Base-by-base conservation (phyloP, 2,329 filamentous ascomycete genomes). In the Metarhizium sp. region DNA sequence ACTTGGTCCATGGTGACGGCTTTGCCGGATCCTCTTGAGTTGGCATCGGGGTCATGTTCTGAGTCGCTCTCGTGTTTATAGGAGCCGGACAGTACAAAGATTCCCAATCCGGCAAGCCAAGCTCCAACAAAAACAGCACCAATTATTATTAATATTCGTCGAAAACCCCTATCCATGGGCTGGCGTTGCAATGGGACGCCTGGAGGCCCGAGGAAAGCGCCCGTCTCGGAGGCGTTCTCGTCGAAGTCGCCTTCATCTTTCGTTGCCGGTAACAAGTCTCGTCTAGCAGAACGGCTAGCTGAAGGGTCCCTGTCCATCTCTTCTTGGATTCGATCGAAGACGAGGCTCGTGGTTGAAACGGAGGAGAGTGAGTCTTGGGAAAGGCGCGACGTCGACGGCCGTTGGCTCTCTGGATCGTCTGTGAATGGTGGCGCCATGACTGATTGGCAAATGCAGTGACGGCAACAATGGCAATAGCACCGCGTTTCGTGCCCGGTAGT, bases 271-370 rank as follows among this genome's bases (percentile, higher is more conserved):
- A 64, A 8, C n/a, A 25, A 58, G 61, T 52, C 63, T 40, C 52
- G 59, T 40, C 50, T 43, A 46, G 57, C 52, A 57, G 53, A 62
- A 55, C 42, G 62, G 61, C 51, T 60, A 51, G 34, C 38, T 10
- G 25, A 55, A 2, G 56, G 53, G 18, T 65, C 61, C 62, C 71
- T 71, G 56, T 73, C 69, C 56, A 61, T 65, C 68, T 76, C 66
- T 66, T 88, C 85, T 63, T 82, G 79, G 61, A 92, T 79, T 59
- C 86, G 83, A 61, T 94, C 88, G 66, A 94, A 88, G 54, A 94
- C 82, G 14, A 94, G 77, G 63, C 89, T 92, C 4, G 87, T 91
- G 11, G 89, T 92, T 38, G 89, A 94, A n/a, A 84, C 85, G 45
- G 86, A 87, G n/a, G 87, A 89, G 49, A 81, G 69, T 3, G 88